Evolutionary conservation across 352 stramenopile species (phyloP).

Genomic region (Aphanomyces euteiches): DNA sequence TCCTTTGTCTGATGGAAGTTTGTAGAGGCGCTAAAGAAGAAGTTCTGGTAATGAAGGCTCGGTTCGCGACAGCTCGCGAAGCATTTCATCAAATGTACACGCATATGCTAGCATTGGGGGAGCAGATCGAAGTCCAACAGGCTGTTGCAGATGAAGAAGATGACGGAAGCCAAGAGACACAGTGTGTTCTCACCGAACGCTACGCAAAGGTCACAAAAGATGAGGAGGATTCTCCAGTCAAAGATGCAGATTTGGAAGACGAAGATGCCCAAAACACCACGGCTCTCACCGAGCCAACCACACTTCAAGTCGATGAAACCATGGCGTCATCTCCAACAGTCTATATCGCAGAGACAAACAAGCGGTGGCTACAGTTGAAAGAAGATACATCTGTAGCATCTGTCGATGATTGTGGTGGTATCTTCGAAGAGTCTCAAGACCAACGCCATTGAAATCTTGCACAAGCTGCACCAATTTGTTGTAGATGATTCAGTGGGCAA

Average conservation of each 20-base stretch:
- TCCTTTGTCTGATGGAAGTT: not conserved
- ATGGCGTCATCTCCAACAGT: not conserved
- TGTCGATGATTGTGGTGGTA: not conserved
- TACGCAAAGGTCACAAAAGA: not conserved
- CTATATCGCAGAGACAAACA: not conserved
- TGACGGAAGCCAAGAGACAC: conserved; percentile 16
- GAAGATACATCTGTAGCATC: conserved; percentile 3
- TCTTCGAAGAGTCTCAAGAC: conserved; percentile 20
- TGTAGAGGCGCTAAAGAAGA: conserved; percentile 24
- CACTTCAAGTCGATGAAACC: conserved; percentile 9
- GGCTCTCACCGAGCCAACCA: not conserved
- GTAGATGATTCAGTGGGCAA: too few species aligned
- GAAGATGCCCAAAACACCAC: conserved; percentile 4
- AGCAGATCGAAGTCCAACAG: conserved; percentile 20
- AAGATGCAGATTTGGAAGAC: not conserved
- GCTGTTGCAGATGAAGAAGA: conserved; percentile 9
- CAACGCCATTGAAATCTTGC: not conserved
- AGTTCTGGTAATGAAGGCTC: conserved; percentile 30
- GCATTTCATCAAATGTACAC: conserved; percentile 27
- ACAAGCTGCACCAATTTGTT: too few species aligned
- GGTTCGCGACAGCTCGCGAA: conserved; percentile 22
- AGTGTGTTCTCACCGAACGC: conserved; percentile 21
- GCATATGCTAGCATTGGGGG: conserved; percentile 6
- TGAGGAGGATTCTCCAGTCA: not conserved
- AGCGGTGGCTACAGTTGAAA: conserved; percentile 29